A percentile compares a stretch with the other conserved stretches of the same genome.
These are phyloP conservation scores for Didymella glomerata DNA, from an alignment of 2,329 filamentous ascomycete genomes.

Conservation along the genomic window DNA sequence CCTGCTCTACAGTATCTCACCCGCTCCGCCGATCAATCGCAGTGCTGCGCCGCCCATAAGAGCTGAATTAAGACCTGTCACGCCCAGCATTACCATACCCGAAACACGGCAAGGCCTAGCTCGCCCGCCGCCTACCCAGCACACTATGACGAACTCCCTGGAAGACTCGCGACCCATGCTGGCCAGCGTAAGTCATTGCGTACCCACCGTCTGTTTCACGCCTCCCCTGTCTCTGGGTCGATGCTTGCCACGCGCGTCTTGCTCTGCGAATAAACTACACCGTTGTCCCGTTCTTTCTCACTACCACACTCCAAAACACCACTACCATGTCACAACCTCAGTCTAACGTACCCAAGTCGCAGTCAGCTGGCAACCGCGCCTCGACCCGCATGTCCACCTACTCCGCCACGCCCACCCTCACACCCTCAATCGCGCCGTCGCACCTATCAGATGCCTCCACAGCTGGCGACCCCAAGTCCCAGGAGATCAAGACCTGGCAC, in stretches of 20 bases:
- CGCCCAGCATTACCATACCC: slow-evolving; percentile 11
- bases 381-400: slow-evolving; percentile 61
- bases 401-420: slow-evolving; percentile 60
- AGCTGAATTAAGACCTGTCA: neutral
- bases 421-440: slow-evolving; percentile 60
- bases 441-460: slow-evolving; percentile 50
- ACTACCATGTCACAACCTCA: slow-evolving; percentile 32
- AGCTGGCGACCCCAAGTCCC: slow-evolving; percentile 59
- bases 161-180: slow-evolving; percentile 54
- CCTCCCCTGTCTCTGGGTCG: slow-evolving; percentile 30
- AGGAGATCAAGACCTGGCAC: slow-evolving; percentile 78
- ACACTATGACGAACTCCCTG: slow-evolving; percentile 51
- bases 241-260: slow-evolving; percentile 24
- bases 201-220: slow-evolving; percentile 43
- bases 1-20: slow-evolving; percentile 9
- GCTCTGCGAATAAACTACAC: slow-evolving; percentile 25
- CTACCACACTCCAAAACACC: slow-evolving; percentile 16
- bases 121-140: slow-evolving; percentile 13
- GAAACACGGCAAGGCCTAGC: slow-evolving; percentile 18
- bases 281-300: slow-evolving; percentile 11
- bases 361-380: slow-evolving; percentile 48
- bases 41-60: slow-evolving; percentile 3
- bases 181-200: slow-evolving; percentile 50
- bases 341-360: slow-evolving; percentile 41
- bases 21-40: slow-evolving; percentile 11